A percentile compares a stretch with the other conserved stretches of the same genome.
phyloP scores from a whole-genome alignment of 192 early-diverging fungal species.

The Thoreauomyces humboldtii region DNA sequence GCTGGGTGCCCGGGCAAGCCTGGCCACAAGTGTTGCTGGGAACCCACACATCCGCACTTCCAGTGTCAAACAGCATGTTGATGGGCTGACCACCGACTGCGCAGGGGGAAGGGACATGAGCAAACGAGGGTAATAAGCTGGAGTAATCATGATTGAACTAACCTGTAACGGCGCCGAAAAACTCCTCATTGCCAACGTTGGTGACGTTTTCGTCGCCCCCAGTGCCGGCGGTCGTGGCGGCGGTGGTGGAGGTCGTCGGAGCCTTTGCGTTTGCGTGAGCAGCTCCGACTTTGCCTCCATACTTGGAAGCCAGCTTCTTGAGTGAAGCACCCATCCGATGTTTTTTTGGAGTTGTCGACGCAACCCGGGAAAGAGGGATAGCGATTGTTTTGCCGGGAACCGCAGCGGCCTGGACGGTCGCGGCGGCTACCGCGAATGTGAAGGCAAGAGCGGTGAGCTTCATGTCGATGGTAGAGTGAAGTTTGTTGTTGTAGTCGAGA shows the following conservation, averaged over 20 bases:
- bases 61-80: neutral
- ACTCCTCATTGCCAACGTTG: constrained; percentile 17
- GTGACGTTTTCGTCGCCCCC: constrained; percentile 4
- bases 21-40: constrained; percentile 20
- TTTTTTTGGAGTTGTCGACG: neutral
- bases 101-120: too few relatives aligned
- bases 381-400: neutral
- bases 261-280: neutral
- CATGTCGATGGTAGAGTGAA: neutral
- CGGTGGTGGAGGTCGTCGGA: too few relatives aligned
- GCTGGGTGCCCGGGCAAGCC: neutral
- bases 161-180: constrained; percentile 14
- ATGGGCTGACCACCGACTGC: neutral
- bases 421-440: too few relatives aligned
- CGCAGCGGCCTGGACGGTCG: neutral
- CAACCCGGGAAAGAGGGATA: neutral
- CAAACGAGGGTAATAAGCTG: too few relatives aligned
- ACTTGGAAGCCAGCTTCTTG: neutral
- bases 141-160: too few relatives aligned
- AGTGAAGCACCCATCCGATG: neutral
- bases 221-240: neutral
- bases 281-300: neutral
- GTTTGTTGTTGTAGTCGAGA: too few relatives aligned
- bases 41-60: neutral
- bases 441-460: neutral